A percentile compares a stretch with the other conserved stretches of the same genome.
These are phyloP conservation scores for Pseudogymnoascus sp. DNA, from an alignment of 2,329 filamentous ascomycete species.

Conservation along the genomic window DNA sequence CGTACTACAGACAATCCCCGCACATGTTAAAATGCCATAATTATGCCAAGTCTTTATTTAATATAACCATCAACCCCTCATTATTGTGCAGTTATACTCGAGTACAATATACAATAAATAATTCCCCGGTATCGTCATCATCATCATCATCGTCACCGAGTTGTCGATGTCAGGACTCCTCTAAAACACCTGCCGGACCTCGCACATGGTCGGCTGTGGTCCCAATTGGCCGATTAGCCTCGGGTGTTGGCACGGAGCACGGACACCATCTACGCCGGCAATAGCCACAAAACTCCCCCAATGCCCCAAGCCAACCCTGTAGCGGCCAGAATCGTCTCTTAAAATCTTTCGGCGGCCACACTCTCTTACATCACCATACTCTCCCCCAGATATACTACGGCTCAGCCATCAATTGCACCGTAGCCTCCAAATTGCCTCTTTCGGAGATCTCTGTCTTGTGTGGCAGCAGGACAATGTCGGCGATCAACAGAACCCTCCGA, in stretches of 20 bases:
- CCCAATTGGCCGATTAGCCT: constrained; percentile 3
- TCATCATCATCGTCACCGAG: not conserved
- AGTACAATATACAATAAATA: not conserved
- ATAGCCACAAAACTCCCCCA: not conserved
- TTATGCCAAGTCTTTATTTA: not conserved
- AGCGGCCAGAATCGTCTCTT: constrained; percentile 7
- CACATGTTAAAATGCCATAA: not conserved
- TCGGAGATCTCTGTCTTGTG: not conserved
- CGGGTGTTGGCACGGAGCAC: constrained; percentile 5
- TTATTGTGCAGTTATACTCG: not conserved
- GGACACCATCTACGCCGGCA: not conserved
- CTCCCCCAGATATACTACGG: not conserved
- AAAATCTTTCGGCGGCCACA: not conserved
- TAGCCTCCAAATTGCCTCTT: not conserved
- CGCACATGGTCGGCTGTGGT: not conserved
- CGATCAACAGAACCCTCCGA: constrained; percentile 10
- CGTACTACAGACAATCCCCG: not conserved
- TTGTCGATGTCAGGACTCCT: not conserved
- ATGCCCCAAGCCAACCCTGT: not conserved
- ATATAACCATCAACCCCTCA: not conserved
- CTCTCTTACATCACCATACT: constrained; percentile 2
- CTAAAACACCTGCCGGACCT: not conserved
- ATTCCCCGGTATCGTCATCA: not conserved
- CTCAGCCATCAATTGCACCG: constrained; percentile 1
- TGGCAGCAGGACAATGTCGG: constrained; percentile 11